Evolutionary conservation across 106 monocot species (phyloP).

Genomic region (Amphibolis antarctica): DNA sequence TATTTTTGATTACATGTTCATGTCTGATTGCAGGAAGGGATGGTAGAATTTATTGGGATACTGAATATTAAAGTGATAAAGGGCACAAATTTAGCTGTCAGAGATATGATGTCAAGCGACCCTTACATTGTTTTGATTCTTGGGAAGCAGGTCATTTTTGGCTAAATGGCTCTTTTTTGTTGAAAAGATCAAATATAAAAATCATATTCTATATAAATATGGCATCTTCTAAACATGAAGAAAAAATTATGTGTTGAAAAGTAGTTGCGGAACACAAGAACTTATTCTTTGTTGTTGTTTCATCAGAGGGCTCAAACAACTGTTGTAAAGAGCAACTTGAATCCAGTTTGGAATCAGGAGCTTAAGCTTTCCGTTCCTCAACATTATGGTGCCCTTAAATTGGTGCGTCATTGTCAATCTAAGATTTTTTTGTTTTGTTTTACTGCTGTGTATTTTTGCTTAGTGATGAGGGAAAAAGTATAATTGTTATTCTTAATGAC

Average conservation of each 20-base stretch:
- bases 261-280: not conserved
- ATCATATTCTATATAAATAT: too few species aligned
- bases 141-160: slow-evolving; percentile 59
- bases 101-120: slow-evolving; percentile 86
- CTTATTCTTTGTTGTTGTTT: not conserved
- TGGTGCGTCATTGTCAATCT: slow-evolving; percentile 37
- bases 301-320: slow-evolving; percentile 59
- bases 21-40: slow-evolving; percentile 24
- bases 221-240: too few species aligned
- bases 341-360: slow-evolving; percentile 90
- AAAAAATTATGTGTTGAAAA: too few species aligned
- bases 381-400: slow-evolving; percentile 55
- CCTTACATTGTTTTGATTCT: slow-evolving; percentile 75
- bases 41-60: slow-evolving; percentile 92
- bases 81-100: slow-evolving; percentile 68
- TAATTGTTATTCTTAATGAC: too few species aligned
- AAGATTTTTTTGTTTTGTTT: too few species aligned
- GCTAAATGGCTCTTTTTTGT: not conserved
- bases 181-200: too few species aligned
- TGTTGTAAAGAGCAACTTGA: slow-evolving; percentile 66
- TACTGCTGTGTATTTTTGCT: too few species aligned
- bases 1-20: not conserved
- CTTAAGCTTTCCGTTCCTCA: slow-evolving; percentile 70
- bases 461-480: too few species aligned
- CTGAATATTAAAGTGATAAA: slow-evolving; percentile 76